Conservation (phyloP, 495 filamentous ascomycete species). For the Hypomontagnella submonticulosa region DNA sequence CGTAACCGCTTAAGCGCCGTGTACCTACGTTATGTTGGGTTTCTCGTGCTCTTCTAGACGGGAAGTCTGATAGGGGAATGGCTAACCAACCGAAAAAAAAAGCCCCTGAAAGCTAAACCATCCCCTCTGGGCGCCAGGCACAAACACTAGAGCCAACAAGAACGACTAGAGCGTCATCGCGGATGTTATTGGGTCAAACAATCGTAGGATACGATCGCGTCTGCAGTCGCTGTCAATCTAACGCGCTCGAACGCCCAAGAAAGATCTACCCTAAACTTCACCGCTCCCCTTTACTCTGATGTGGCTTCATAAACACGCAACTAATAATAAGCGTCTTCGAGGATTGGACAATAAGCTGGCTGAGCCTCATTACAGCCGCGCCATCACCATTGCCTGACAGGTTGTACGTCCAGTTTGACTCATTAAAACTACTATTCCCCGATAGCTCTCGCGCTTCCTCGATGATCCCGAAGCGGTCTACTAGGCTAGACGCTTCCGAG, state of each 20-base stretch:
- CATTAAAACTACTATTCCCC: slow-evolving; percentile 20
- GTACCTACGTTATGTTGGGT: neutral
- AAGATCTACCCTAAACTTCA: slow-evolving; percentile 27
- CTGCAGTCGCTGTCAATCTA: slow-evolving; percentile 6
- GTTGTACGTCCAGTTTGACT: slow-evolving; percentile 5
- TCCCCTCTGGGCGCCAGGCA: slow-evolving; percentile 1
- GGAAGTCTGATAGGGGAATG: slow-evolving; percentile 18
- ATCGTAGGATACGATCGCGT: slow-evolving; percentile 4
- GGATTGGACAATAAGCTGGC: slow-evolving; percentile 9
- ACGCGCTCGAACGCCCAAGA: slow-evolving; percentile 13
- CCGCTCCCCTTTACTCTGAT: slow-evolving; percentile 20
- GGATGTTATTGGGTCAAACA: slow-evolving; percentile 17
- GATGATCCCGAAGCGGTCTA: slow-evolving; percentile 14
- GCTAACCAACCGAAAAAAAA: slow-evolving; percentile 8
- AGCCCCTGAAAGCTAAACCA: slow-evolving; percentile 18
- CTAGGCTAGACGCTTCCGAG: neutral
- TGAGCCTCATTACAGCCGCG: slow-evolving; percentile 25
- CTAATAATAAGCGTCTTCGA: slow-evolving; percentile 2
- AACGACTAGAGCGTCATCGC: slow-evolving; percentile 1
- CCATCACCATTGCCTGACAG: neutral
- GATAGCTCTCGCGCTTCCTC: slow-evolving; percentile 16
- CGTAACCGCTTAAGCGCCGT: slow-evolving; percentile 28
- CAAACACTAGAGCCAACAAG: slow-evolving; percentile 18
- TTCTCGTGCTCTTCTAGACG: slow-evolving; percentile 7
- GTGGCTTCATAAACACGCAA: slow-evolving; percentile 7